Percentiles rank a stretch among this genome's conserved stretches.
Evolutionary conservation across 2,329 filamentous ascomycete genomes (phyloP).

Genomic region (Orbilia quercus): DNA sequence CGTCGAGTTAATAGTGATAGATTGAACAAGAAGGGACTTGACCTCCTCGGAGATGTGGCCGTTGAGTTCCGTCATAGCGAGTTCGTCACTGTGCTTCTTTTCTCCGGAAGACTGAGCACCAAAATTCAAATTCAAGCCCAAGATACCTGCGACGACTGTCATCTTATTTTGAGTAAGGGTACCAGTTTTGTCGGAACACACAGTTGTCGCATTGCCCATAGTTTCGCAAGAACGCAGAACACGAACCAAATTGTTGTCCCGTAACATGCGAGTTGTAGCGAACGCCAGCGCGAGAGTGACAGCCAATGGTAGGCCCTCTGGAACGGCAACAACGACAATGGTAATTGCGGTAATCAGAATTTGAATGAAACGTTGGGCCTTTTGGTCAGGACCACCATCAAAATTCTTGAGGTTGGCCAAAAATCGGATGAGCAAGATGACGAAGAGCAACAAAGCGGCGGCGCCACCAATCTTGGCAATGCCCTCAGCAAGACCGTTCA

Average conservation of each 20-base stretch:
- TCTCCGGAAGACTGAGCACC: constrained; percentile 60
- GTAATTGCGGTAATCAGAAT: constrained; percentile 65
- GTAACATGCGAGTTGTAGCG: constrained; percentile 75
- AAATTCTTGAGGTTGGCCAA: constrained; percentile 61
- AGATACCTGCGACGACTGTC: constrained; percentile 63
- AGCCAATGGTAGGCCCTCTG: constrained; percentile 67
- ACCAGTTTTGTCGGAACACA: constrained; percentile 83
- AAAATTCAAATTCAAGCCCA: constrained; percentile 61
- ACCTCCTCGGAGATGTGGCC: constrained; percentile 67
- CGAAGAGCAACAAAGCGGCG: constrained; percentile 63
- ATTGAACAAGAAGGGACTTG: constrained; percentile 71
- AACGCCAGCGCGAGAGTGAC: constrained; percentile 76
- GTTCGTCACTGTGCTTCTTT: constrained; percentile 63
- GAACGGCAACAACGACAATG: constrained; percentile 64
- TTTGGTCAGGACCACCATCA: constrained; percentile 58
- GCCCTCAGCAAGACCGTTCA: constrained; percentile 67
- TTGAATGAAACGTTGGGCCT: constrained; percentile 63
- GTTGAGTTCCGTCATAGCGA: constrained; percentile 69
- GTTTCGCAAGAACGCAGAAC: constrained; percentile 75
- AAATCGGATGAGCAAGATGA: constrained; percentile 63
- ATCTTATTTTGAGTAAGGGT: constrained; percentile 74
- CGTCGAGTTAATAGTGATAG: constrained; percentile 75
- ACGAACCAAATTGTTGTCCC: constrained; percentile 77
- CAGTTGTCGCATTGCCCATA: constrained; percentile 78
- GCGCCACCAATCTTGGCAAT: constrained; percentile 67